These are phyloP conservation scores for Phalaenopsis hybrid DNA, from an alignment of 116 monocot genomes.

Conservation along the genomic window DNA sequence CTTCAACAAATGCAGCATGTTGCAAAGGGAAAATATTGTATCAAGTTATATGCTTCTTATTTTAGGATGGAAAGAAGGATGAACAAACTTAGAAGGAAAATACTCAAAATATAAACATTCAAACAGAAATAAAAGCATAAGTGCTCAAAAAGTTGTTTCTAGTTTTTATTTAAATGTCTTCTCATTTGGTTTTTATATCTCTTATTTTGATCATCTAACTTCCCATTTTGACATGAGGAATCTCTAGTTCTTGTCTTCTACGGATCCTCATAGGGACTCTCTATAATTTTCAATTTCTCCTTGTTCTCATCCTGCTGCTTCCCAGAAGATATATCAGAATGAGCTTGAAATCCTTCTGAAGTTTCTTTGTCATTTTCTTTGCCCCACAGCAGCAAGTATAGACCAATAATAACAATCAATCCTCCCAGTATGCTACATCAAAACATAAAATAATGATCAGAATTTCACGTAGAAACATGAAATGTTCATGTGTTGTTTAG, in stretches of 20 bases:
- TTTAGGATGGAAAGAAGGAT: too few species aligned
- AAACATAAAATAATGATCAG: constrained; percentile 1
- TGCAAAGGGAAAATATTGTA: not conserved
- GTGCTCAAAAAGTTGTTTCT: too few species aligned
- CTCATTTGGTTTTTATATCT: too few species aligned
- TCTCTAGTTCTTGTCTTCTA: not conserved
- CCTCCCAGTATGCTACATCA: constrained; percentile 67
- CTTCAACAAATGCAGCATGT: not conserved
- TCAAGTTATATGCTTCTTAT: not conserved
- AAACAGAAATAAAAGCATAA: too few species aligned
- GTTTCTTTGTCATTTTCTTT: constrained; percentile 56
- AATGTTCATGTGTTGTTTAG: constrained; percentile 1
- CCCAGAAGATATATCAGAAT: constrained; percentile 11
- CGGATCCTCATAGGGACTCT: not conserved
- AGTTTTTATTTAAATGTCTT: too few species aligned
- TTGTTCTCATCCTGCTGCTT: constrained; percentile 11
- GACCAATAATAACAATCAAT: constrained; percentile 51
- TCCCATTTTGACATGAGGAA: too few species aligned
- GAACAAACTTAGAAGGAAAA: too few species aligned
- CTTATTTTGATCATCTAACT: too few species aligned
- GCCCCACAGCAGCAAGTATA: constrained; percentile 73
- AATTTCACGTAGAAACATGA: not conserved
- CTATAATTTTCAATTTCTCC: not conserved
- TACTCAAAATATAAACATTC: too few species aligned
- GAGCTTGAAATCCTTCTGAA: not conserved